Percentiles rank a stretch among this genome's conserved stretches.
These are phyloP conservation scores for Pseudopithomyces maydicus DNA, from an alignment of 2,329 filamentous ascomycete genomes.

Conservation along the genomic window DNA sequence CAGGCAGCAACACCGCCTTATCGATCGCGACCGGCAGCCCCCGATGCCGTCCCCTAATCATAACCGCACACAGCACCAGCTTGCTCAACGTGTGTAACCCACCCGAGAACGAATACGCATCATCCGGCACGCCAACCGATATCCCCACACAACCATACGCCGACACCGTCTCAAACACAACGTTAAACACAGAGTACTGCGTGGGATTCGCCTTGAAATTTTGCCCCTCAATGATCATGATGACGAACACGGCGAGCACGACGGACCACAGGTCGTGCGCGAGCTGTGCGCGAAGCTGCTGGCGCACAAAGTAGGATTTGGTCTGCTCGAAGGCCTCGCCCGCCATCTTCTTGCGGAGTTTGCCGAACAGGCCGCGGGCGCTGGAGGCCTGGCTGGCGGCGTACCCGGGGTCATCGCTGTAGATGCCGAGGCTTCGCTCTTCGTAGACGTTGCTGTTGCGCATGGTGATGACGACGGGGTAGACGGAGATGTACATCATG, in stretches of 20 bases:
- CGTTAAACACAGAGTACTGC: conserved; percentile 50
- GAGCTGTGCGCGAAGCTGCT: conserved; percentile 54
- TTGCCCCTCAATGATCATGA: conserved; percentile 51
- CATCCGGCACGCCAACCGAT: conserved; percentile 50
- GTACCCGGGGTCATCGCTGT: conserved; percentile 44
- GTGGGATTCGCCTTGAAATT: conserved; percentile 43
- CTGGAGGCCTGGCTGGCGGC: conserved; percentile 15
- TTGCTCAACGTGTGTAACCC: conserved; percentile 57
- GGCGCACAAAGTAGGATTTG: conserved; percentile 46
- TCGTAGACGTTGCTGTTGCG: conserved; percentile 65
- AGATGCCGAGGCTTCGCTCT: conserved; percentile 65
- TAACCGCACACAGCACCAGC: conserved; percentile 60
- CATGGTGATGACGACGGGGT: conserved; percentile 66
- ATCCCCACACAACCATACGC: conserved; percentile 51
- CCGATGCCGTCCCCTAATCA: conserved; percentile 61
- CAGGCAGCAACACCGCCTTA: conserved; percentile 49
- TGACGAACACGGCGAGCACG: conserved; percentile 51
- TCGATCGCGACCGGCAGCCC: conserved; percentile 62
- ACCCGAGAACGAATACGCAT: conserved; percentile 54
- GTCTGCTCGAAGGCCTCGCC: conserved; percentile 24
- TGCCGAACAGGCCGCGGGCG: conserved; percentile 8
- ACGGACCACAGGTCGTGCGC: conserved; percentile 54
- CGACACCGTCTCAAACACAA: conserved; percentile 53
- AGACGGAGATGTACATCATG: conserved; percentile 69
- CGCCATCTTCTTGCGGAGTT: conserved; percentile 14